Percentiles rank a stretch among this genome's conserved stretches.
Conservation (phyloP, 139 green algal species). For the Deuterostichococcus epilithicus region DNA sequence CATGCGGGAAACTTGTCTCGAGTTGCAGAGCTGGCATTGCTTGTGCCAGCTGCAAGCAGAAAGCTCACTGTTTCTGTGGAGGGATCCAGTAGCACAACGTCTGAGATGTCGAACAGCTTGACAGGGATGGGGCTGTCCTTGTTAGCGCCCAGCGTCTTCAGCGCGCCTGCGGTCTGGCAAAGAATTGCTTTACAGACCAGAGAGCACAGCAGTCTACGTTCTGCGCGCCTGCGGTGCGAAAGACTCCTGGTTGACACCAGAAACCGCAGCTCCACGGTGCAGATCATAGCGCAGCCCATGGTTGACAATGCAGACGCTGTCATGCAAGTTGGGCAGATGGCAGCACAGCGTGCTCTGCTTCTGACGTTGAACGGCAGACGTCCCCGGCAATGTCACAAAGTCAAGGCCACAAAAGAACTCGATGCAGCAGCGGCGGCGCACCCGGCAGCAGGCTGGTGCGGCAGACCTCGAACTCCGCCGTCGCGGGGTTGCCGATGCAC, state of each 20-base stretch:
- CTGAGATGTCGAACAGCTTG: slow-evolving; percentile 91
- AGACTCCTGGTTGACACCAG: too few relatives aligned
- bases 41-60: too few relatives aligned
- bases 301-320: too few relatives aligned
- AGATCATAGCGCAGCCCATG: too few relatives aligned
- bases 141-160: slow-evolving; percentile 96
- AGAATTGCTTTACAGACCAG: slow-evolving; percentile 20
- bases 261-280: too few relatives aligned
- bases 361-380: too few relatives aligned
- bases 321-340: neutral
- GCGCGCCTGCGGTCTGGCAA: slow-evolving; percentile 52
- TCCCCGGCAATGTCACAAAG: too few relatives aligned
- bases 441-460: slow-evolving; percentile 50
- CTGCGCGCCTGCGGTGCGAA: too few relatives aligned
- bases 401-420: too few relatives aligned
- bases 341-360: slow-evolving; percentile 12
- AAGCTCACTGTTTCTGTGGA: neutral
- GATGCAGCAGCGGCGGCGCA: neutral
- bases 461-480: slow-evolving; percentile 89
- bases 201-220: too few relatives aligned
- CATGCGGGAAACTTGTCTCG: too few relatives aligned
- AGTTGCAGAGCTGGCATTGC: too few relatives aligned
- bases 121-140: slow-evolving; percentile 87
- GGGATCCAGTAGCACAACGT: slow-evolving; percentile 70
- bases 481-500: slow-evolving; percentile 90